A percentile compares a stretch with the other conserved stretches of the same genome.
Conservation (phyloP, 2,329 filamentous ascomycete species). For the Alternaria burnsii region DNA sequence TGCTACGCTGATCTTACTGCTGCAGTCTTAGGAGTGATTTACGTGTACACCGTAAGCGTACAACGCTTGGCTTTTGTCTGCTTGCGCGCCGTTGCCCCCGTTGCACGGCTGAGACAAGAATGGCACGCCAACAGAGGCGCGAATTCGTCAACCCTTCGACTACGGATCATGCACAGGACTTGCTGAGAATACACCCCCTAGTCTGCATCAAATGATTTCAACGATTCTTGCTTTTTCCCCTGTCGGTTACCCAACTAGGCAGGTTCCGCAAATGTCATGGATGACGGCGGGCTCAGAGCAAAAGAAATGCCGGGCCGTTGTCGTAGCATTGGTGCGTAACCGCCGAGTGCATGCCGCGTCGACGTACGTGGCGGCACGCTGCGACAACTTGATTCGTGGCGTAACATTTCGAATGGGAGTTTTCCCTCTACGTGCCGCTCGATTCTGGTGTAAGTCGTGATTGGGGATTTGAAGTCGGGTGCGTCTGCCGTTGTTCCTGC, state of each 20-base stretch:
- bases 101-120: background rate
- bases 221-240: background rate
- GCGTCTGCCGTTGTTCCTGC: background rate
- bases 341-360: slow-evolving; percentile 14
- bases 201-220: background rate
- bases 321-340: slow-evolving; percentile 10
- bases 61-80: background rate
- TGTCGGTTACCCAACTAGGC: slow-evolving; percentile 12
- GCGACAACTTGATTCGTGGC: slow-evolving; percentile 4
- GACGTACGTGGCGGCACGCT: slow-evolving; percentile 11
- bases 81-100: background rate
- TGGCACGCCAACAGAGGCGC: background rate
- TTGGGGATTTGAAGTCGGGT: background rate
- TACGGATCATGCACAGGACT: no score
- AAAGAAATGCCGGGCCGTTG: slow-evolving; percentile 19
- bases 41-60: background rate
- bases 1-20: background rate
- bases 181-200: background rate
- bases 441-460: background rate
- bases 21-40: background rate
- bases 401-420: background rate
- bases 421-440: background rate
- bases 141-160: background rate
- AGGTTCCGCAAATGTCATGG: slow-evolving; percentile 11
- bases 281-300: slow-evolving; percentile 21